Conservation (phyloP, 73 alveolate genomes). For the Effrenium voratum region DNA sequence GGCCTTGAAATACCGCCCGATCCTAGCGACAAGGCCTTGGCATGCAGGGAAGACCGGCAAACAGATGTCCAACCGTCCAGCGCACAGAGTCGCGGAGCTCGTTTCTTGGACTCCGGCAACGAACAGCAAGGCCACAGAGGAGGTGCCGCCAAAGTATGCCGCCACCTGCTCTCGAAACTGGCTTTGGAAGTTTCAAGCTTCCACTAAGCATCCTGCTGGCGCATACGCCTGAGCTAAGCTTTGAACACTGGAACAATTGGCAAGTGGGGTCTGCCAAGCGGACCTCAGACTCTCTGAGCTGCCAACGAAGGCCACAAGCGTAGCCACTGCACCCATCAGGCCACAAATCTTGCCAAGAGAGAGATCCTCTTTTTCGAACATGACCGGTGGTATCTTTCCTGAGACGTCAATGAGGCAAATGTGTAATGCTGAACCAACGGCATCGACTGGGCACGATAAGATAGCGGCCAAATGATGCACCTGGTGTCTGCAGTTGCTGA, state of each 20-base stretch:
- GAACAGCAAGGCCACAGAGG: conserved; percentile 69
- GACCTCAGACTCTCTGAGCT: not conserved
- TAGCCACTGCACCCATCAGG: conserved; percentile 26
- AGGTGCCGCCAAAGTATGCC: conserved; percentile 44
- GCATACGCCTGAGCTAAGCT: conserved; percentile 8
- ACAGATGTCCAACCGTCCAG: no score
- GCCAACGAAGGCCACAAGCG: conserved; percentile 33
- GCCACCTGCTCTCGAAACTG: conserved; percentile 31
- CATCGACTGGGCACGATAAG: not conserved
- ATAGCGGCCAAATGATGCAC: conserved; percentile 2
- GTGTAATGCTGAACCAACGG: not conserved
- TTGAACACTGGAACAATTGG: not conserved
- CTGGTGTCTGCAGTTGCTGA: not conserved
- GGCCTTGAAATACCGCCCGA: conserved; percentile 68
- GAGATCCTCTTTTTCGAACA: conserved; percentile 53
- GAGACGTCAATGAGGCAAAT: not conserved
- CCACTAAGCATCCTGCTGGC: not conserved
- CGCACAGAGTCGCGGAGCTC: no score
- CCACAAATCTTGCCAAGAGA: conserved; percentile 51
- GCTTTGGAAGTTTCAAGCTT: not conserved
- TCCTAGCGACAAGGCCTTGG: conserved; percentile 38
- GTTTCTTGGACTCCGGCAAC: not conserved
- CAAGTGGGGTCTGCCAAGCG: not conserved
- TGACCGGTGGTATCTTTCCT: conserved; percentile 62
- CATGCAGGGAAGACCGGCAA: not conserved